phyloP scores from a whole-genome alignment of 2,329 filamentous ascomycete species.

The Neofusicoccum laricinum region DNA sequence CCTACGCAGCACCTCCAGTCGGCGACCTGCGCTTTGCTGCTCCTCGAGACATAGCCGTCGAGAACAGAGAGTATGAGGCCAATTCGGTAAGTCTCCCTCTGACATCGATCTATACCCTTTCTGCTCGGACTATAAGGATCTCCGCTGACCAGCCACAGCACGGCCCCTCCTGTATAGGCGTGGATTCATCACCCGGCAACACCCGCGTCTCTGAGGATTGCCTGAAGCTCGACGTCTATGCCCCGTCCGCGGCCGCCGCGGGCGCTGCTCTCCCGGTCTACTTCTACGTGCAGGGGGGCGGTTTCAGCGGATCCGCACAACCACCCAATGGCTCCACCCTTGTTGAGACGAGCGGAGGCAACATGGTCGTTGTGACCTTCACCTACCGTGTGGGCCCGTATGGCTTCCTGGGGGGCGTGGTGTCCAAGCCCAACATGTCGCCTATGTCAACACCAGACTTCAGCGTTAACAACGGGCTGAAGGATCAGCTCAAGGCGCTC shows the following conservation, averaged over 20 bases:
- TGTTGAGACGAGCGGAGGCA: slow-evolving; percentile 28
- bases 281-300: slow-evolving; percentile 41
- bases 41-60: slow-evolving; percentile 51
- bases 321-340: slow-evolving; percentile 34
- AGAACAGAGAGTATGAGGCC: slow-evolving; percentile 10
- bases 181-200: not conserved
- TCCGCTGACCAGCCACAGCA: not conserved
- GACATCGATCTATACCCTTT: not conserved
- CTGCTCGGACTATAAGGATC: not conserved
- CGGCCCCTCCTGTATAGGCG: slow-evolving; percentile 14
- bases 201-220: slow-evolving; percentile 35
- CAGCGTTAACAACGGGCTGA: slow-evolving; percentile 37
- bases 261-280: slow-evolving; percentile 35
- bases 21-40: slow-evolving; percentile 63
- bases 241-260: slow-evolving; percentile 33
- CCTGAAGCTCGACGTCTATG: slow-evolving; percentile 38
- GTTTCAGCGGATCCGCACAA: slow-evolving; percentile 36
- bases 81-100: not conserved
- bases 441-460: slow-evolving; percentile 14
- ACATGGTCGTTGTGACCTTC: slow-evolving; percentile 39
- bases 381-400: slow-evolving; percentile 41
- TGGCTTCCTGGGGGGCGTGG: slow-evolving; percentile 36
- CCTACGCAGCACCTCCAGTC: slow-evolving; percentile 68
- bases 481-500: slow-evolving; percentile 35
- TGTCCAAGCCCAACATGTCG: slow-evolving; percentile 21